Evolutionary conservation across 108 stramenopile genomes (phyloP).

Genomic region (Tribonema minus): DNA sequence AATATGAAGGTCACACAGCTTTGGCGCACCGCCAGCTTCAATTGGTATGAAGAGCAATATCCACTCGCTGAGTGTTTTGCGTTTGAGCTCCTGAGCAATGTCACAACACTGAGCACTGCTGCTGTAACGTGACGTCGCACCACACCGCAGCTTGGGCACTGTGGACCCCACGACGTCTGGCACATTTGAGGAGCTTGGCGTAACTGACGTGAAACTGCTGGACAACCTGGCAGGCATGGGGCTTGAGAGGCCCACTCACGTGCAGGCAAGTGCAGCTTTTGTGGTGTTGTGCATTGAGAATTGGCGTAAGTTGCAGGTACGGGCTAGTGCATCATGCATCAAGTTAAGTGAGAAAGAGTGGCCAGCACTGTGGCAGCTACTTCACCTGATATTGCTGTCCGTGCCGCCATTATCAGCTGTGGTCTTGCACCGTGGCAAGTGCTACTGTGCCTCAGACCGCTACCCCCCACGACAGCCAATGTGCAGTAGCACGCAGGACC

Average conservation of each 20-base stretch:
- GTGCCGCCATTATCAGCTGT: too few species aligned
- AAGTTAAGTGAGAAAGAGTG: too few species aligned
- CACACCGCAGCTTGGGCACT: neutral
- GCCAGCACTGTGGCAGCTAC: too few species aligned
- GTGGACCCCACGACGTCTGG: neutral
- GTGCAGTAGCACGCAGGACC: too few species aligned
- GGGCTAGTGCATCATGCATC: neutral
- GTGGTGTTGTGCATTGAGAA: neutral
- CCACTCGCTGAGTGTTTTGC: neutral
- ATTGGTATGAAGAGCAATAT: too few species aligned
- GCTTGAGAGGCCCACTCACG: slow-evolving; percentile 9
- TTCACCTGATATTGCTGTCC: too few species aligned
- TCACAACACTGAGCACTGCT: neutral
- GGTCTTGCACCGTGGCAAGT: too few species aligned
- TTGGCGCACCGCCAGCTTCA: too few species aligned
- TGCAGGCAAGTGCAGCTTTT: neutral
- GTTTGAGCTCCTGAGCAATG: neutral
- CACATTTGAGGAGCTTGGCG: slow-evolving; percentile 12
- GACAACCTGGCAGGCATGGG: slow-evolving; percentile 5
- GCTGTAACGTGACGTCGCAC: neutral
- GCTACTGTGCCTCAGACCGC: too few species aligned
- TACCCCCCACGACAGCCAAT: too few species aligned
- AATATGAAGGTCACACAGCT: too few species aligned
- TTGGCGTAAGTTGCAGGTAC: neutral
- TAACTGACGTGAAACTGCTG: neutral